phyloP scores from a whole-genome alignment of 108 stramenopile genomes.

The Seminavis robusta region DNA sequence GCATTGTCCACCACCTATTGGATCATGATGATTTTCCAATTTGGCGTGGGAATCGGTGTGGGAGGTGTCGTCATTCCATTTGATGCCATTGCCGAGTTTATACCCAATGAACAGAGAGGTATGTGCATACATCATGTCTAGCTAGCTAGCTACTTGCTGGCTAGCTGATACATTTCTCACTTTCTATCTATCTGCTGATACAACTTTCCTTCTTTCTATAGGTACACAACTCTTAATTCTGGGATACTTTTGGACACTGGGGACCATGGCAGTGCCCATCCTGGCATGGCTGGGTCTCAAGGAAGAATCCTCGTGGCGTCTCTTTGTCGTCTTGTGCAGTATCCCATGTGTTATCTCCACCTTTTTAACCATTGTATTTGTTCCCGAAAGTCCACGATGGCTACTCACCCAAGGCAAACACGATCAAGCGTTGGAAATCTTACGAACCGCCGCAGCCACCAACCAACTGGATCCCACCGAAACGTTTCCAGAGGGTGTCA shows the following conservation, averaged over 20 bases:
- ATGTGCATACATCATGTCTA: neutral
- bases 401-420: conserved; percentile 32
- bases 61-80: conserved; percentile 67
- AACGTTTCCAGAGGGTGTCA: conserved; percentile 27
- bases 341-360: conserved; percentile 52
- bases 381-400: conserved; percentile 75
- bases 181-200: conserved; percentile 23
- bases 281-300: conserved; percentile 51
- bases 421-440: conserved; percentile 47
- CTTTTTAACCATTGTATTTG: conserved; percentile 32
- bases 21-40: conserved; percentile 34
- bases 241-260: conserved; percentile 72
- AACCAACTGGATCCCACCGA: conserved; percentile 43
- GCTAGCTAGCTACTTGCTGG: conserved; percentile 6
- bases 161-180: conserved; percentile 41
- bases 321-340: conserved; percentile 53
- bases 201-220: conserved; percentile 10
- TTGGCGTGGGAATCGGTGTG: conserved; percentile 71
- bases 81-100: conserved; percentile 45
- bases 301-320: conserved; percentile 36
- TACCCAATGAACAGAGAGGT: conserved; percentile 24
- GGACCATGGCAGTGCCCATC: conserved; percentile 50
- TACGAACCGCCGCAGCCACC: conserved; percentile 42
- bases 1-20: conserved; percentile 42
- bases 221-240: conserved; percentile 42